Evolutionary conservation across 73 alveolate species (phyloP).

Genomic region (Paramecium sexaurelia): DNA sequence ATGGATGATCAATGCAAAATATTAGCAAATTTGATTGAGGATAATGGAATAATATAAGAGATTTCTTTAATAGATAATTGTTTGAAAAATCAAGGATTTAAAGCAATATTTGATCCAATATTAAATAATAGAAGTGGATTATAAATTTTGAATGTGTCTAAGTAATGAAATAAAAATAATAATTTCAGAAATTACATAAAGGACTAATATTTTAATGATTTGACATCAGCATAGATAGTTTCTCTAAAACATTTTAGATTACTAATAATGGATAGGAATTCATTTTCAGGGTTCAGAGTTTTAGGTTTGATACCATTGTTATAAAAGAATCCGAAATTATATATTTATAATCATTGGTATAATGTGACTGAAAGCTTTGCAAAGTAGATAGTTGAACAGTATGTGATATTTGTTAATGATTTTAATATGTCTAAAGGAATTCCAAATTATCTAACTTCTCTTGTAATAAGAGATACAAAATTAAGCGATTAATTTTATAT

Average conservation of each 20-base stretch:
- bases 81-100: not conserved
- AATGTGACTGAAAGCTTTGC: constrained; percentile 1
- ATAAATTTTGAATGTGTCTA: not conserved
- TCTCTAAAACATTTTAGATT: not conserved
- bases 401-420: not conserved
- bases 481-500: not conserved
- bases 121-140: not conserved
- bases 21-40: not conserved
- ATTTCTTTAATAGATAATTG: not conserved
- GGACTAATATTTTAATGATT: too few relatives aligned
- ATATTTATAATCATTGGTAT: constrained; percentile 11
- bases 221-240: not conserved
- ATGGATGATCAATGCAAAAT: not conserved
- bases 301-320: not conserved
- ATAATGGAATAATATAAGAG: not conserved
- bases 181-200: not conserved
- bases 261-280: not conserved
- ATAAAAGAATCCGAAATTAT: not conserved
- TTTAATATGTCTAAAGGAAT: not conserved
- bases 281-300: not conserved
- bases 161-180: not conserved
- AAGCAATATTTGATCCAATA: not conserved
- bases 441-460: not conserved
- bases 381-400: not conserved
- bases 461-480: not conserved